A percentile compares a stretch with the other conserved stretches of the same genome.
phyloP scores from a whole-genome alignment of 352 stramenopile genomes.

The Phytophthora cryptogea region DNA sequence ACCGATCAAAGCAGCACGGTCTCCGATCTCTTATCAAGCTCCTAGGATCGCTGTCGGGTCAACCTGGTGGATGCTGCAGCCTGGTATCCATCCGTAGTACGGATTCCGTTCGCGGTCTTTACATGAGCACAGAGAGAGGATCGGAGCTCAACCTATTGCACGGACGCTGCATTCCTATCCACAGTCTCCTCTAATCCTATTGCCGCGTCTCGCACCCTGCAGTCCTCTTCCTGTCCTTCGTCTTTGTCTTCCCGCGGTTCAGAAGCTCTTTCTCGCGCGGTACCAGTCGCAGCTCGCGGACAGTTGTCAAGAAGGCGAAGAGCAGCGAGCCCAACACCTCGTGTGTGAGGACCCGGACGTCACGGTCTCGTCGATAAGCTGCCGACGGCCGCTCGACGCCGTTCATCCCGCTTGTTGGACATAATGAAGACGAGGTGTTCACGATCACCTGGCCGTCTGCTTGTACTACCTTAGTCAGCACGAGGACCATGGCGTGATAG shows the following conservation, averaged over 20 bases:
- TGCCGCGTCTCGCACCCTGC: conserved; percentile 9
- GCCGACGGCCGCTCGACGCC: conserved; percentile 7
- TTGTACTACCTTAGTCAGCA: conserved; percentile 38
- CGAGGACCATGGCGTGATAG: conserved; percentile 38
- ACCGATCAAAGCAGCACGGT: neutral
- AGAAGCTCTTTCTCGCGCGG: conserved; percentile 74
- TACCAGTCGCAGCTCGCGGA: conserved; percentile 80
- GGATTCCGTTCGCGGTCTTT: conserved; percentile 5
- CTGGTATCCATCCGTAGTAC: conserved; percentile 11
- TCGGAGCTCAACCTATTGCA: conserved; percentile 22
- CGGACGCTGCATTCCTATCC: conserved; percentile 20
- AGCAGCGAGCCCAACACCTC: conserved; percentile 49
- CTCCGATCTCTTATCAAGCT: conserved; percentile 11
- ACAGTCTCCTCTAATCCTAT: conserved; percentile 36
- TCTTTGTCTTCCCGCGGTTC: conserved; percentile 32
- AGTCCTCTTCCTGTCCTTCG: conserved; percentile 15
- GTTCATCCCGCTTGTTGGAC: conserved; percentile 21
- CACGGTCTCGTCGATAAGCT: conserved; percentile 16
- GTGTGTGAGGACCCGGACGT: conserved; percentile 45
- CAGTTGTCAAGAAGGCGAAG: conserved; percentile 78
- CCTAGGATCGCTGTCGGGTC: neutral
- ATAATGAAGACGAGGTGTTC: conserved; percentile 32
- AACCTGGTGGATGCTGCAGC: conserved; percentile 3
- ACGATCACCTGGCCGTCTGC: conserved; percentile 45
- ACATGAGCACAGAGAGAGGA: conserved; percentile 18